A percentile compares a stretch with the other conserved stretches of the same genome.
These are phyloP conservation scores for Pseudogymnoascus destructans DNA, from an alignment of 2,329 filamentous ascomycete genomes.

Conservation along the genomic window DNA sequence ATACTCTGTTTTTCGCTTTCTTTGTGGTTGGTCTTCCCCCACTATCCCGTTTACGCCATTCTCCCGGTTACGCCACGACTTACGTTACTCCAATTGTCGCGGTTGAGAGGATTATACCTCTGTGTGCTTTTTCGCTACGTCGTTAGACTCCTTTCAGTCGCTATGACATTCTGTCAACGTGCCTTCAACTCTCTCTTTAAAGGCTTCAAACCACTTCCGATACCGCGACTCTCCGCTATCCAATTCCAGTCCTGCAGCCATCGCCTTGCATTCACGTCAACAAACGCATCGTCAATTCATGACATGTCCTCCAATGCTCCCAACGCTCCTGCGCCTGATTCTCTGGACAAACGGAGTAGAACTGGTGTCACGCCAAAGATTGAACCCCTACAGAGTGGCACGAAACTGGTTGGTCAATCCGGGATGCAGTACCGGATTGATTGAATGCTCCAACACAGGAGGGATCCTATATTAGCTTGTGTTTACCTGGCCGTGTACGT, in stretches of 20 bases:
- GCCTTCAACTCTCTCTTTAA: neutral
- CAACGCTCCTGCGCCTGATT: too few species aligned
- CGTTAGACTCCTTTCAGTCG: neutral
- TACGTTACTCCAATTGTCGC: too few species aligned
- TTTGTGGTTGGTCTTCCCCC: too few species aligned
- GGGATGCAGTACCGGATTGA: neutral
- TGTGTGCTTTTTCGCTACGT: too few species aligned
- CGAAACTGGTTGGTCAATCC: neutral
- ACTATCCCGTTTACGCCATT: too few species aligned
- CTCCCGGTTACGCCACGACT: too few species aligned
- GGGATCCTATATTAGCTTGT: neutral
- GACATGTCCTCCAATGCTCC: neutral
- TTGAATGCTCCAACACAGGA: neutral
- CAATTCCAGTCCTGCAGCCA: too few species aligned
- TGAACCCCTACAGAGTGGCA: neutral
- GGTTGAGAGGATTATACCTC: too few species aligned
- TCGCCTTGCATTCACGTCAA: too few species aligned
- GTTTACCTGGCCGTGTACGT: neutral
- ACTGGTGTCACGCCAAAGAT: neutral
- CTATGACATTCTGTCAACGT: neutral
- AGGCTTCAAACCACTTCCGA: neutral
- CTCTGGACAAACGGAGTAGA: neutral
- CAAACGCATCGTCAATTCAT: neutral
- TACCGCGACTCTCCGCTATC: neutral
- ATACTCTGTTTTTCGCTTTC: too few species aligned